Evolutionary conservation across 1,139 yeast species (phyloP), one percentile per base, ranked within the genome.

Genomic region (Lodderomyces oxycetoniae): DNA sequence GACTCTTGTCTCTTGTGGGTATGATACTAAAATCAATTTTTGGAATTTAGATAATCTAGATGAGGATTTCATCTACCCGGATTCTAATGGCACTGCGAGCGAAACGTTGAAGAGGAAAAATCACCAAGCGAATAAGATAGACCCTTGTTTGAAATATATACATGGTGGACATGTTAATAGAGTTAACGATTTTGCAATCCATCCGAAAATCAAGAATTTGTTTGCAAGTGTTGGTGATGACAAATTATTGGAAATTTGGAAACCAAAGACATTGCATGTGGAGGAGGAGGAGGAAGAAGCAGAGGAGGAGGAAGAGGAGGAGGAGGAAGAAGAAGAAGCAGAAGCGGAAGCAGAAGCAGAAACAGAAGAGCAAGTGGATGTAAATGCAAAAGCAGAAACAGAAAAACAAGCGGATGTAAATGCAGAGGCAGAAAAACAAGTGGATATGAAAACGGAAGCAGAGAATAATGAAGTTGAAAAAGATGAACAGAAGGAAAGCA

Each of bases 121-220:
- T 55, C 24, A 26, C 7, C 26, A 27, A 4, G 31, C 26, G 2
- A 22, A 13, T 34, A 63, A 57, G 34, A 63, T 63, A 19, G 86
- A 79, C 50, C 85, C 85, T n/a, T 71, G 81, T 46, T 62, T 79
- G 43, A 59, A 49, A 25, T 75, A 73, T 53, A 65, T 74, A 39
- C 80, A 76, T 53, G 80, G 78, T 11, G 81, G 81, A 12, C 80
- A 75, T 52, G 71, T 78, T 5, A 67, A 67, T 35, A 59, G 75
- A 43, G 60, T 75, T 31, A 67, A 71, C 45, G 77, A 69, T 39
- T 57, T 71, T 19, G 74, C 64, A 36, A 59, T 74, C 43, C 79
- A 74, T 47, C 78, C 79, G 3, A 45, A 33, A 22, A 52, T 75
- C 30, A 56, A 53, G 26, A 59, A 63, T 32, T 49, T 74, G 11